Percentiles rank a stretch among this genome's conserved stretches.
Conservation (phyloP, 495 filamentous ascomycete species). For the Venustampulla echinocandica region DNA sequence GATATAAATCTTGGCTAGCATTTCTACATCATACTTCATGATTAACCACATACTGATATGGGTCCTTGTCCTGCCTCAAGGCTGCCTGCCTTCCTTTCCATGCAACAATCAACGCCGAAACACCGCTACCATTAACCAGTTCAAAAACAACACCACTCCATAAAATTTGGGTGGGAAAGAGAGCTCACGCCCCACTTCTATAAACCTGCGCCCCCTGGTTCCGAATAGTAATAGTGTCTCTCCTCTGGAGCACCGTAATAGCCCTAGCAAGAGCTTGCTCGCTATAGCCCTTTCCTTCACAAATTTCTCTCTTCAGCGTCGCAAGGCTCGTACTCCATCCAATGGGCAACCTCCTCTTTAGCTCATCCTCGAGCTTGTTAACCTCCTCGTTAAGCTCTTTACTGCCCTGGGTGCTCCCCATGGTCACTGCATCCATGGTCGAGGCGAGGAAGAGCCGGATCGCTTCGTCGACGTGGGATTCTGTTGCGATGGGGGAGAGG, state of each 20-base stretch:
- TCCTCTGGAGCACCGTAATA: slow-evolving; percentile 72
- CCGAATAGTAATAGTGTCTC: slow-evolving; percentile 86
- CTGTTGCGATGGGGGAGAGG: slow-evolving; percentile 75
- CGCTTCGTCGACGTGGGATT: slow-evolving; percentile 92
- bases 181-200: slow-evolving; percentile 44
- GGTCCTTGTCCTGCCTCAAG: neutral
- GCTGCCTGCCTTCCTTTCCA: neutral
- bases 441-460: slow-evolving; percentile 94
- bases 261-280: slow-evolving; percentile 81
- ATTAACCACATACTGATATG: neutral
- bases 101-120: neutral
- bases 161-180: too few relatives aligned
- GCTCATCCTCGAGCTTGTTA: slow-evolving; percentile 80
- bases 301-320: slow-evolving; percentile 80
- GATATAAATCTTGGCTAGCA: slow-evolving; percentile 3
- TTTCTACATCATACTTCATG: slow-evolving; percentile 9
- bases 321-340: slow-evolving; percentile 90
- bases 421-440: slow-evolving; percentile 96
- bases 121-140: neutral
- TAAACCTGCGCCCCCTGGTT: slow-evolving; percentile 86
- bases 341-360: slow-evolving; percentile 80
- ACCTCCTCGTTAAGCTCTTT: slow-evolving; percentile 88
- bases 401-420: slow-evolving; percentile 71
- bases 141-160: too few relatives aligned
- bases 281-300: slow-evolving; percentile 76